Evolutionary conservation across 1,284 basidiomycete genomes (phyloP), one percentile per base, ranked within the genome.

Genomic region (Cryptococcus hybrid): DNA sequence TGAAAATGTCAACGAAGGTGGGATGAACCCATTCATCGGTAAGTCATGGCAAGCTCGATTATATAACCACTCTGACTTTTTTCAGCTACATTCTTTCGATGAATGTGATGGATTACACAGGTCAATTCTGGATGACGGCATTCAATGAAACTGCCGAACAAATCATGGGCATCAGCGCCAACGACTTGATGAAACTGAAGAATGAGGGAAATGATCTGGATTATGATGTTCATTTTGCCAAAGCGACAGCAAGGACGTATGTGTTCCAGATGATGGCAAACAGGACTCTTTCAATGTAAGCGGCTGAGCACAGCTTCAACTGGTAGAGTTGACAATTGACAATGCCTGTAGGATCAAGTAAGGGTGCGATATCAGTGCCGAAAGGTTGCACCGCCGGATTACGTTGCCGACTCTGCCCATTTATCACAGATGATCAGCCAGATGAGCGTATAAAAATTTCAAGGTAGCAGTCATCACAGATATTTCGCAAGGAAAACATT

Each of bases 101-200:
- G 79, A 92, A 91, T 55, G 88, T 92, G 11, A 86, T 91, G 42
- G 96, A 99, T 76, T 84, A 88, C 78, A 89, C 91, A 12, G 88
- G 87, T 18, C 89, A 93, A 73, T 84, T 88, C 34, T 99, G 95
- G 95, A 80, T 99, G 46, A 90, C 90, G 58, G 92, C 91, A 1
- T 99, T 99, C 82, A 97, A 99, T 75, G 96, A 99, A 12, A 85
- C 89, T 36, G 95, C 93, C 2, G 77, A 86, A 58, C 80, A 82
- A 18, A 78, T 97, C 11, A 86, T 99, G 63, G 89, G 86, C 38
- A 86, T 86, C 80, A 79, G 84, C 15, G 96, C 92, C 12, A 86
- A 92, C 69, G 87, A 95, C 46, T 78, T 98, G 37, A 79, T 88
- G 59, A 81, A 82, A 39, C 80, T 92, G 59, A 89, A 84, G 81